Conservation (phyloP, 345 rosid species). For the Euphorbia peplus region DNA sequence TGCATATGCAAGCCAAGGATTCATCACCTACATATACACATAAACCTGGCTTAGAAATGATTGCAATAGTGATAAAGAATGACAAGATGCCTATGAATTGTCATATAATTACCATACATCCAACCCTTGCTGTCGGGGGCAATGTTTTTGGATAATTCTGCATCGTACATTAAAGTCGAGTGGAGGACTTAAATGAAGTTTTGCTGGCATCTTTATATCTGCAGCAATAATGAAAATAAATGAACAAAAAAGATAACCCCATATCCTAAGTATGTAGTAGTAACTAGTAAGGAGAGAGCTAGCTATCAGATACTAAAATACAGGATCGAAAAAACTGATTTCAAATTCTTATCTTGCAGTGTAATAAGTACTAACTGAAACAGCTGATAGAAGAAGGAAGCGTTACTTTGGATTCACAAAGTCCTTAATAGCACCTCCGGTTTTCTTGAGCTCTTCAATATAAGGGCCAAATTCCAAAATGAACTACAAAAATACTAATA, state of each 20-base stretch:
- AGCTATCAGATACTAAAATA: neutral
- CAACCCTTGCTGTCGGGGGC: conserved; percentile 81
- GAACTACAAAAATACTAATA: conserved; percentile 48
- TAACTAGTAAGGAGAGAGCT: neutral
- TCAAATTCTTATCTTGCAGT: neutral
- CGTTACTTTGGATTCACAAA: conserved; percentile 96
- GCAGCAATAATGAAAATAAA: conserved; percentile 18
- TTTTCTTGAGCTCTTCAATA: conserved; percentile 78
- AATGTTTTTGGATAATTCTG: conserved; percentile 96
- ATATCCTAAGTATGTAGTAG: neutral
- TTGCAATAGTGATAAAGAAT: neutral
- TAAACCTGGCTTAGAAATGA: conserved; percentile 8
- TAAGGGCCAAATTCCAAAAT: conserved; percentile 82
- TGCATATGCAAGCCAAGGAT: conserved; percentile 87
- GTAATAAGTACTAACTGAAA: conserved; percentile 7
- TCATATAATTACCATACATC: conserved; percentile 67
- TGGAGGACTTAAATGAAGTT: conserved; percentile 83
- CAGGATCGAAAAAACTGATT: neutral
- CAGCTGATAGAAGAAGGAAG: conserved; percentile 19
- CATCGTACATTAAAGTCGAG: conserved; percentile 98
- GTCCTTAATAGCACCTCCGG: conserved; percentile 94
- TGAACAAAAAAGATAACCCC: neutral
- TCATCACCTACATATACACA: conserved; percentile 54
- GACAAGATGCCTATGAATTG: neutral
- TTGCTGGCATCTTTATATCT: conserved; percentile 94